Conservation (phyloP, 768 basidiomycete species). For the Amanita thiersii region DNA sequence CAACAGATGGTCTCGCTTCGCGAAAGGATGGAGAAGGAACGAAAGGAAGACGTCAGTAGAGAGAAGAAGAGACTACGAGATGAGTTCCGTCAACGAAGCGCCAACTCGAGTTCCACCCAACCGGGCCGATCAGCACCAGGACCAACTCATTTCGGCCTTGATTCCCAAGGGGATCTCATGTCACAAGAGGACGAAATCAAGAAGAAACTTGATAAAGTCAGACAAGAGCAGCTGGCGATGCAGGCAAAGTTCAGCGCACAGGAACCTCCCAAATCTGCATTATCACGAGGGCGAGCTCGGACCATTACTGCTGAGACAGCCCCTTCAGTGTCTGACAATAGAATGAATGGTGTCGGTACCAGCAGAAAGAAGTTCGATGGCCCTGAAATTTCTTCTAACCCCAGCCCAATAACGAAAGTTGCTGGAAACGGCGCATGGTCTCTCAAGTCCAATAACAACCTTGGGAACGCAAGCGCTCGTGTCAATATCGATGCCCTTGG, state of each 20-base stretch:
- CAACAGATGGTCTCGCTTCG: constrained; percentile 29
- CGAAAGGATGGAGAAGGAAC: constrained; percentile 38
- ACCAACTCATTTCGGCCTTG: no score
- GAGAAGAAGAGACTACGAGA: constrained; percentile 29
- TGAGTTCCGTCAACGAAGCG: constrained; percentile 18
- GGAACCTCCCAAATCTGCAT: background rate
- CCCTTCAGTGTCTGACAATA: background rate
- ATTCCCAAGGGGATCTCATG: constrained; percentile 2
- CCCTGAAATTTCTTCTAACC: background rate
- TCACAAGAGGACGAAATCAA: constrained; percentile 3
- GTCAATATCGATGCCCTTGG: background rate
- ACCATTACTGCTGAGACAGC: constrained; percentile 3
- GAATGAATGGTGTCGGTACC: background rate
- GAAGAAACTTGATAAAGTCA: constrained; percentile 4
- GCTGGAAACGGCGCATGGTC: constrained; percentile 2
- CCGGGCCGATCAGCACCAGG: no score
- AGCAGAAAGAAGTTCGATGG: background rate
- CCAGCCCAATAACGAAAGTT: background rate
- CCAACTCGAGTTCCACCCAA: background rate
- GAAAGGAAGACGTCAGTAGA: constrained; percentile 31
- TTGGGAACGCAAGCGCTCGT: background rate
- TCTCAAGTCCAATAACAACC: background rate
- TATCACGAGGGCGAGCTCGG: constrained; percentile 2
- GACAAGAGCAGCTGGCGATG: constrained; percentile 5
- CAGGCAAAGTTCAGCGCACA: constrained; percentile 5